These are phyloP conservation scores for Dioscorea alata DNA, from an alignment of 106 monocot genomes.

Conservation along the genomic window DNA sequence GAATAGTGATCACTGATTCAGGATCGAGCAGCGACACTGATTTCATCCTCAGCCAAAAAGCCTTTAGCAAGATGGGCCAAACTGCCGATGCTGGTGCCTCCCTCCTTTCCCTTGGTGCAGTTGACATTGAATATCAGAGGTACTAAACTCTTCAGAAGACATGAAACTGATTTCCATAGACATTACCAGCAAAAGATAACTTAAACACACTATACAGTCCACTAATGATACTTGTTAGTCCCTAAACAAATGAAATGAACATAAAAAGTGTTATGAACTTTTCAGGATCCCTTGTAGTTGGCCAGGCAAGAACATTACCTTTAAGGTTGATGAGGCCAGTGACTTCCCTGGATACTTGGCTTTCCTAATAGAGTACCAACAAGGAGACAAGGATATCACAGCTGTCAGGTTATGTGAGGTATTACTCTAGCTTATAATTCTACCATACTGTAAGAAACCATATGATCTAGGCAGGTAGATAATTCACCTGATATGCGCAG, in stretches of 20 bases:
- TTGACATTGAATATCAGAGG: conserved; percentile 29
- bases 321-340: conserved; percentile 29
- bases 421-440: too few relatives aligned
- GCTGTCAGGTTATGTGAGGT: not conserved
- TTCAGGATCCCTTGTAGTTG: conserved; percentile 29
- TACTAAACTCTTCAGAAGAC: not conserved
- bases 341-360: conserved; percentile 26
- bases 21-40: conserved; percentile 15
- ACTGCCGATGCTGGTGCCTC: conserved; percentile 1
- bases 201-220: too few relatives aligned
- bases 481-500: conserved; percentile 17
- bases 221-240: too few relatives aligned
- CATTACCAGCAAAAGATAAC: too few relatives aligned
- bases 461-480: too few relatives aligned
- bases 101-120: conserved; percentile 14
- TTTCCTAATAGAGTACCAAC: conserved; percentile 19
- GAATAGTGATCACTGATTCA: conserved; percentile 25
- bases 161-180: too few relatives aligned
- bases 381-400: conserved; percentile 21
- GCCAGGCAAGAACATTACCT: conserved; percentile 26
- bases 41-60: conserved; percentile 26
- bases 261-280: not conserved
- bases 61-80: conserved; percentile 15
- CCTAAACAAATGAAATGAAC: too few relatives aligned
- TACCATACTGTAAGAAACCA: too few relatives aligned